A percentile compares a stretch with the other conserved stretches of the same genome.
Conservation (phyloP, 140 eudicot genomes). For the Stevia rebaudiana region DNA sequence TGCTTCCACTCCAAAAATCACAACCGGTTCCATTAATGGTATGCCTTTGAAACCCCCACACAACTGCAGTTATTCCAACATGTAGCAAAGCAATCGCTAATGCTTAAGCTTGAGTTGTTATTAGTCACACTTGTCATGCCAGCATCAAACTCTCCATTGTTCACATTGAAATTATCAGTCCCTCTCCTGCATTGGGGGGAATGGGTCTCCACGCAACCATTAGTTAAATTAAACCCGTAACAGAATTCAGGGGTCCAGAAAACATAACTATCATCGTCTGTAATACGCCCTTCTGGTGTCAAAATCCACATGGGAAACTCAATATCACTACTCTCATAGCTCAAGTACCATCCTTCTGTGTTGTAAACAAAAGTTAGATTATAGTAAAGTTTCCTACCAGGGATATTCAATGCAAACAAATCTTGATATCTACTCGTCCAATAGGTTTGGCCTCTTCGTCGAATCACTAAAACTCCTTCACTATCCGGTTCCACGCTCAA, state of each 20-base stretch:
- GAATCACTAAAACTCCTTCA: not conserved
- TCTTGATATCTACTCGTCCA: not conserved
- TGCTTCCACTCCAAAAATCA: constrained; percentile 22
- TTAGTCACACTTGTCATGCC: not conserved
- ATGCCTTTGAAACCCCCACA: constrained; percentile 25
- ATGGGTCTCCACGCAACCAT: constrained; percentile 21
- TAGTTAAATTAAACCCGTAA: constrained; percentile 18
- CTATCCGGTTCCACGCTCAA: not conserved
- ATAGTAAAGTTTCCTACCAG: not conserved
- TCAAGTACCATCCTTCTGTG: constrained; percentile 22
- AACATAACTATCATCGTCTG: not conserved
- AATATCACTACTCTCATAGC: not conserved
- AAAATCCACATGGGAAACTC: constrained; percentile 25
- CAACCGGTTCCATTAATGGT: constrained; percentile 29
- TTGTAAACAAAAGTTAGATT: constrained; percentile 18
- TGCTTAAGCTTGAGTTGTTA: constrained; percentile 28
- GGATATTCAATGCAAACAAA: not conserved
- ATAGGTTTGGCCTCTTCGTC: not conserved
- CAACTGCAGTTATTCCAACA: constrained; percentile 51
- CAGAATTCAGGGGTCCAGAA: constrained; percentile 21
- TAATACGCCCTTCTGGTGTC: constrained; percentile 34
- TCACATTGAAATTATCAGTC: constrained; percentile 2
- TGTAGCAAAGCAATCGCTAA: constrained; percentile 36
- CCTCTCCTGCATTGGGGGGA: constrained; percentile 25
- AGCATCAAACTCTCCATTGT: constrained; percentile 18